phyloP scores from a whole-genome alignment of 306 rosid genomes.

The Glycine tomentella region DNA sequence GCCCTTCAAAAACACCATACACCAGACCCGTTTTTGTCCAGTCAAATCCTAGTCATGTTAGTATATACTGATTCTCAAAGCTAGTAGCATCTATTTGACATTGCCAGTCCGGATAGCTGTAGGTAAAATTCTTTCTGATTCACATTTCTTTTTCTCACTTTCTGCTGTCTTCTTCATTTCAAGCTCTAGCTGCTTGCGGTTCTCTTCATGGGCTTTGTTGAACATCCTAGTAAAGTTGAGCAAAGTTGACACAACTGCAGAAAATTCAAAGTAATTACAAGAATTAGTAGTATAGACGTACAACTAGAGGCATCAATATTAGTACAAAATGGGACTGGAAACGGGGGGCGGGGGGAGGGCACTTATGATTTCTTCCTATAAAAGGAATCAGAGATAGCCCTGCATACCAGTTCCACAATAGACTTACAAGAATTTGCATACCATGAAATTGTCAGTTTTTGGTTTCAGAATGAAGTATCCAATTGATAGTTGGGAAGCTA shows the following conservation, averaged over 20 bases:
- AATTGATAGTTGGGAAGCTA: slow-evolving; percentile 8
- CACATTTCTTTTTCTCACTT: slow-evolving; percentile 61
- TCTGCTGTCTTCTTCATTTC: slow-evolving; percentile 78
- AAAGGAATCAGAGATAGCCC: background rate
- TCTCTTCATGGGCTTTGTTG: slow-evolving; percentile 78
- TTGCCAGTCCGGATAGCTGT: slow-evolving; percentile 61
- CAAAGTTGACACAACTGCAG: slow-evolving; percentile 79
- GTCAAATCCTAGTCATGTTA: slow-evolving; percentile 40
- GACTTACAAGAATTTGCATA: background rate
- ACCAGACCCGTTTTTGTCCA: slow-evolving; percentile 33
- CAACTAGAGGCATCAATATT: background rate
- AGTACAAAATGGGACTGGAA: too few relatives aligned
- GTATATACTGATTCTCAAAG: slow-evolving; percentile 40
- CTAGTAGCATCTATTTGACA: slow-evolving; percentile 50
- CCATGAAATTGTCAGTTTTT: background rate
- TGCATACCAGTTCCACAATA: slow-evolving; percentile 22
- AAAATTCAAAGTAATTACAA: slow-evolving; percentile 35
- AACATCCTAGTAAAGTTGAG: slow-evolving; percentile 83
- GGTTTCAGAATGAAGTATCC: slow-evolving; percentile 17
- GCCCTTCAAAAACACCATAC: slow-evolving; percentile 40
- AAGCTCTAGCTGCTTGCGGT: slow-evolving; percentile 74
- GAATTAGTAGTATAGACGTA: slow-evolving; percentile 9
- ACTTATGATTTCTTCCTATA: too few relatives aligned
- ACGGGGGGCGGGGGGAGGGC: too few relatives aligned
- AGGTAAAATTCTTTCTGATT: slow-evolving; percentile 52